Percentiles rank a stretch among this genome's conserved stretches.
Evolutionary conservation across 768 basidiomycete genomes (phyloP).

Genomic region (Rhodotorula paludigena): DNA sequence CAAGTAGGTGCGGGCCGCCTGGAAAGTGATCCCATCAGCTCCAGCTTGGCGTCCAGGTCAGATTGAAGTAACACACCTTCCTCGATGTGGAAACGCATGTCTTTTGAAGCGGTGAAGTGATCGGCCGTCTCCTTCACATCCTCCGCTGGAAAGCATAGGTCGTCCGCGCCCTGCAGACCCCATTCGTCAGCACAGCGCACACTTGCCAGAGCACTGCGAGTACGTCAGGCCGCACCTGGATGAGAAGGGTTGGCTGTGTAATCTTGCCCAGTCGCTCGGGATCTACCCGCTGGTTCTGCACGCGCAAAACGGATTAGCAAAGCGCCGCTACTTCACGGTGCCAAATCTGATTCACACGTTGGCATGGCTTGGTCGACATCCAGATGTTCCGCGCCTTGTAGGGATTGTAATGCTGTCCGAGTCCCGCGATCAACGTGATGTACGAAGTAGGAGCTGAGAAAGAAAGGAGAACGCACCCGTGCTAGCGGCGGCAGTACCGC

Average conservation of each 20-base stretch:
- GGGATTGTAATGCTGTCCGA: slow-evolving; percentile 15
- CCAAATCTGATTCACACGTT: not conserved
- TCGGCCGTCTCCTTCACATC: not conserved
- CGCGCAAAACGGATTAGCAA: not conserved
- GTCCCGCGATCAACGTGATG: not conserved
- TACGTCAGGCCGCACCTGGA: slow-evolving; percentile 22
- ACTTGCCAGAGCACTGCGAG: no score
- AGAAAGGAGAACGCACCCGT: not conserved
- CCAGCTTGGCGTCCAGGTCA: not conserved
- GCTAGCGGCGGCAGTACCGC: not conserved
- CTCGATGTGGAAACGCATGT: slow-evolving; percentile 13
- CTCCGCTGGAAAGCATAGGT: slow-evolving; percentile 12
- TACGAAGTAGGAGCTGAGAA: not conserved
- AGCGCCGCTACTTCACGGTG: no score
- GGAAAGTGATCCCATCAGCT: not conserved
- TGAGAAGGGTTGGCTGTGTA: slow-evolving; percentile 19
- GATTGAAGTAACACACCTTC: not conserved
- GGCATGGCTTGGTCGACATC: slow-evolving; percentile 12
- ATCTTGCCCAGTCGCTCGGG: slow-evolving; percentile 7
- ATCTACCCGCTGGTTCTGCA: slow-evolving; percentile 10
- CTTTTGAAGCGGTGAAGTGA: slow-evolving; percentile 9
- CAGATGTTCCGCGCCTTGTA: slow-evolving; percentile 1
- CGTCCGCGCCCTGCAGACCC: slow-evolving; percentile 6
- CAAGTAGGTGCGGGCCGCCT: slow-evolving; percentile 23
- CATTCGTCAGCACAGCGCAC: not conserved